These are phyloP conservation scores for Fusarium sp. DNA, from an alignment of 2,329 filamentous ascomycete genomes.

Conservation along the genomic window DNA sequence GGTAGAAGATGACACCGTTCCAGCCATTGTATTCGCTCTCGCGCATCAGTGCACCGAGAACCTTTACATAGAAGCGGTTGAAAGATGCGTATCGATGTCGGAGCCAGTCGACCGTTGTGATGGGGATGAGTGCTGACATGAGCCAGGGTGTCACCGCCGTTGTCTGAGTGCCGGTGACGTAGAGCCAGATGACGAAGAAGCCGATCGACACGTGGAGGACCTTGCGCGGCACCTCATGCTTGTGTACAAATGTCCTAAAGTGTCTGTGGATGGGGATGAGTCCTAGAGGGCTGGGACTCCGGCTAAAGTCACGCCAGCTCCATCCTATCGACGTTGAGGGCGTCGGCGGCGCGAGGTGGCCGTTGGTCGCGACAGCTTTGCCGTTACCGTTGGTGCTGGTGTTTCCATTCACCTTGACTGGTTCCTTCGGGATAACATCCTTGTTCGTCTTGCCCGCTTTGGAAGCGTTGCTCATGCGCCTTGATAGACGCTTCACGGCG, in stretches of 20 bases:
- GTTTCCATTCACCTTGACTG: slow-evolving; percentile 50
- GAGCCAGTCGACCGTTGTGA: slow-evolving; percentile 83
- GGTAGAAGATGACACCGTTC: slow-evolving; percentile 97
- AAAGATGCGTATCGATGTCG: slow-evolving; percentile 85
- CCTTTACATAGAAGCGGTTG: slow-evolving; percentile 87
- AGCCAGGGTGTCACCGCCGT: slow-evolving; percentile 85
- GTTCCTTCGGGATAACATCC: slow-evolving; percentile 34
- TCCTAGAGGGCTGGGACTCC: slow-evolving; percentile 91
- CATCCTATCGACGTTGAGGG: slow-evolving; percentile 70
- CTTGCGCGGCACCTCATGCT: slow-evolving; percentile 96
- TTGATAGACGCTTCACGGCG: slow-evolving; percentile 65
- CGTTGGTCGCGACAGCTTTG: slow-evolving; percentile 60
- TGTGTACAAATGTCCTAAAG: slow-evolving; percentile 93
- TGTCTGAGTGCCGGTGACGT: slow-evolving; percentile 82
- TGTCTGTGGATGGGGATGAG: slow-evolving; percentile 95
- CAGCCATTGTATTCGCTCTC: slow-evolving; percentile 94
- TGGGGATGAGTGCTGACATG: slow-evolving; percentile 83
- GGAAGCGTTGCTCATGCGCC: slow-evolving; percentile 55
- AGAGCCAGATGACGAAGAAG: slow-evolving; percentile 90
- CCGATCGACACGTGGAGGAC: slow-evolving; percentile 95
- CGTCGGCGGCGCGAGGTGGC: slow-evolving; percentile 77
- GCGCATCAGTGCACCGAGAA: slow-evolving; percentile 92
- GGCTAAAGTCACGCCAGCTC: slow-evolving; percentile 88
- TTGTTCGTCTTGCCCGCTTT: slow-evolving; percentile 44
- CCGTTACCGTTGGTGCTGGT: slow-evolving; percentile 48